Conservation (phyloP, 768 basidiomycete species). For the Rhizopogon vinicolor region DNA sequence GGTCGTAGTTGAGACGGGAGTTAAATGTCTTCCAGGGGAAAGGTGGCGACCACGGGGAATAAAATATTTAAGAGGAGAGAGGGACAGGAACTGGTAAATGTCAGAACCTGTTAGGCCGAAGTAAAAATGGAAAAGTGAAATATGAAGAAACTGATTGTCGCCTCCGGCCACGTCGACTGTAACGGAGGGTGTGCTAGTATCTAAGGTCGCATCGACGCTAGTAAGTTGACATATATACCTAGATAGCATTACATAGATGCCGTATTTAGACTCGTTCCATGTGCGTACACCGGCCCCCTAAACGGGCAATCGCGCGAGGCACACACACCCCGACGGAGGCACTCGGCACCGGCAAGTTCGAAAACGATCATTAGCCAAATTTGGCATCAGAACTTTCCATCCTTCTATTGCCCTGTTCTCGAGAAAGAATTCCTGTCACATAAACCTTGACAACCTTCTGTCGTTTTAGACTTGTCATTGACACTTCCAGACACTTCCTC, state of each 20-base stretch:
- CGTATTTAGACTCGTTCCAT: slow-evolving; percentile 38
- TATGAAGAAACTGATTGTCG: slow-evolving; percentile 16
- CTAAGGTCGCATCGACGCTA: slow-evolving; percentile 13
- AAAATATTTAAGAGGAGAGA: slow-evolving; percentile 18
- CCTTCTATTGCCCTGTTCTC: slow-evolving; percentile 27
- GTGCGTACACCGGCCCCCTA: slow-evolving; percentile 38
- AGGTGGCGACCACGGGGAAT: slow-evolving; percentile 9
- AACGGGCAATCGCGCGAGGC: slow-evolving; percentile 31
- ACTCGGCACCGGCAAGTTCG: slow-evolving; percentile 45
- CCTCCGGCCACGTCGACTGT: slow-evolving; percentile 28
- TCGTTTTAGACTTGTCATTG: not conserved
- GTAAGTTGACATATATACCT: slow-evolving; percentile 6
- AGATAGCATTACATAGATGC: slow-evolving; percentile 26
- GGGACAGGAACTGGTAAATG: slow-evolving; percentile 15
- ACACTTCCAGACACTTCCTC: not conserved
- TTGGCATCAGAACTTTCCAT: slow-evolving; percentile 31
- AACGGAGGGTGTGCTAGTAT: slow-evolving; percentile 25
- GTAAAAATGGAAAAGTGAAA: slow-evolving; percentile 24
- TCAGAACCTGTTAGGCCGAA: slow-evolving; percentile 17
- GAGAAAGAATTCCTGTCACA: slow-evolving; percentile 7
- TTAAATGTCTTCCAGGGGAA: slow-evolving; percentile 17
- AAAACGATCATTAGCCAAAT: slow-evolving; percentile 30
- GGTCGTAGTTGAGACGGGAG: not conserved
- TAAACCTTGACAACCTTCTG: slow-evolving; percentile 6
- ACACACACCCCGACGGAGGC: slow-evolving; percentile 24